Conservation (phyloP, 345 rosid species). For the Fremontodendron californicum region DNA sequence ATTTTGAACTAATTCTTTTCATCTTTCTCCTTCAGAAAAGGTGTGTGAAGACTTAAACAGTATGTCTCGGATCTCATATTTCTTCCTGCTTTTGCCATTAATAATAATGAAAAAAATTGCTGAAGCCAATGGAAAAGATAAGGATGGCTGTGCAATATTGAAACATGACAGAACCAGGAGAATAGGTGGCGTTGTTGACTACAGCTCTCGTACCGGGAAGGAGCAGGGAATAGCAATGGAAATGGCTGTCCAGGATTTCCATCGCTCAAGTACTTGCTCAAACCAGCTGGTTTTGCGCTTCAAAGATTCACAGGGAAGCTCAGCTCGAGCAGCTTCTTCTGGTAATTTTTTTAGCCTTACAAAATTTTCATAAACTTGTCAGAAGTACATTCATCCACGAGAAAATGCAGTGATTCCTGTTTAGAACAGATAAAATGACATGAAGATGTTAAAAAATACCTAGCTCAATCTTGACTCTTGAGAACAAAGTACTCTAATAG, state of each 20-base stretch:
- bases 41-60: background rate
- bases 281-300: background rate
- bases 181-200: conserved; percentile 6
- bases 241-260: conserved; percentile 4
- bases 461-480: too few species aligned
- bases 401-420: background rate
- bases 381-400: too few species aligned
- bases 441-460: background rate
- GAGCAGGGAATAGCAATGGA: conserved; percentile 13
- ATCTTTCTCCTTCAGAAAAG: background rate
- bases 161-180: background rate
- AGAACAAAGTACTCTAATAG: too few species aligned
- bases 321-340: conserved; percentile 3
- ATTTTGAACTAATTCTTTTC: background rate
- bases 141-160: background rate
- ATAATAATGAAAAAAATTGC: background rate
- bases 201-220: background rate
- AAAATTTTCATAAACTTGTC: background rate
- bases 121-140: background rate
- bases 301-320: background rate
- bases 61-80: background rate
- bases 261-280: background rate
- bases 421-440: background rate
- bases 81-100: background rate
- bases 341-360: background rate